A percentile compares a stretch with the other conserved stretches of the same genome.
phyloP scores from a whole-genome alignment of 345 rosid genomes.

The Populus alba region DNA sequence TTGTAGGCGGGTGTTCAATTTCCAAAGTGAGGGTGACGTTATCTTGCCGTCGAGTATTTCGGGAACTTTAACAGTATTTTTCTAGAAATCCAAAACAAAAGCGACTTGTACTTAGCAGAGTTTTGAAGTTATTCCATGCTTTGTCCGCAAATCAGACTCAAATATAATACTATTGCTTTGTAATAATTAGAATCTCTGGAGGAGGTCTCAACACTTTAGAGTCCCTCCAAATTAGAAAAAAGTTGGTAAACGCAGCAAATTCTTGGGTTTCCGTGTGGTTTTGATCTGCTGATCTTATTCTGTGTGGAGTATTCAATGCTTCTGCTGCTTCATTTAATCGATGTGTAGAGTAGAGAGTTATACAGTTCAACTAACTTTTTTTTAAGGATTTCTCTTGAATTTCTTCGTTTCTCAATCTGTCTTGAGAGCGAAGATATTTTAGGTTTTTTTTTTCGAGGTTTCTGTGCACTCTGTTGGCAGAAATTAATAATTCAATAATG shows the following conservation, averaged over 20 bases:
- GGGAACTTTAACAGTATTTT: constrained; percentile 38
- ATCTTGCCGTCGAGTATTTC: constrained; percentile 44
- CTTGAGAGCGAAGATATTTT: constrained; percentile 11
- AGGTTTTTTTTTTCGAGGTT: not conserved
- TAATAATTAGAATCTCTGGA: constrained; percentile 10
- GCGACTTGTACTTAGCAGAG: constrained; percentile 42
- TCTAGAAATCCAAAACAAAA: constrained; percentile 29
- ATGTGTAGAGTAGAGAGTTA: not conserved
- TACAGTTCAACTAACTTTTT: not conserved
- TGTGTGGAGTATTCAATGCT: not conserved
- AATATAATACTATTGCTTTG: constrained; percentile 16
- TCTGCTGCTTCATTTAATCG: constrained; percentile 4
- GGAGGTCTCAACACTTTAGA: not conserved
- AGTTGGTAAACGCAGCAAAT: constrained; percentile 21
- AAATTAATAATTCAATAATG: constrained; percentile 12
- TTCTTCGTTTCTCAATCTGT: constrained; percentile 7
- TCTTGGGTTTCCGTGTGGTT: constrained; percentile 29
- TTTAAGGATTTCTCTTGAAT: not conserved
- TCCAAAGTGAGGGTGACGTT: constrained; percentile 32
- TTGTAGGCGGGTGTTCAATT: constrained; percentile 6
- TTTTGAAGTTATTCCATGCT: constrained; percentile 64
- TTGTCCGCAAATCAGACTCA: constrained; percentile 39
- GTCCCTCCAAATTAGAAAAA: constrained; percentile 19
- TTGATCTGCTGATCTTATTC: constrained; percentile 19
- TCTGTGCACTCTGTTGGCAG: not conserved